Conservation (phyloP, 495 filamentous ascomycete genomes). For the Aspergillus coremiiformis region DNA sequence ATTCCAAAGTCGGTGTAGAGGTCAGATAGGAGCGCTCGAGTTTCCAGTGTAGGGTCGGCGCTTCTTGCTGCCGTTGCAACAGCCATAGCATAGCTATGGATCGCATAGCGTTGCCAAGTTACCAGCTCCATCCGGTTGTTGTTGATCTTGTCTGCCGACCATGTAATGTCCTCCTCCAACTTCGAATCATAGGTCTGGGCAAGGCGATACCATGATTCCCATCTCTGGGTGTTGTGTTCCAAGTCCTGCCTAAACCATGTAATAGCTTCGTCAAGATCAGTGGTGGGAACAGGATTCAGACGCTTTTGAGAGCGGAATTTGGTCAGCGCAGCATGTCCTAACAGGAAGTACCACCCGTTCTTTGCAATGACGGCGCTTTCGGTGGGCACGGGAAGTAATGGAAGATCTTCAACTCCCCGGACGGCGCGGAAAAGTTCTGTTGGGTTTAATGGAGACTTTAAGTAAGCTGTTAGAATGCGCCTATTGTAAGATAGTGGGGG, state of each 20-base stretch:
- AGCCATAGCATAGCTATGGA: slow-evolving; percentile 92
- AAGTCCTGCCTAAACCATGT: slow-evolving; percentile 79
- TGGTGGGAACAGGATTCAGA: slow-evolving; percentile 64
- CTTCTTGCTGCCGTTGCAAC: slow-evolving; percentile 62
- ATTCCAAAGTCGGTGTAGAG: slow-evolving; percentile 86
- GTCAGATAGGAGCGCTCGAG: slow-evolving; percentile 61
- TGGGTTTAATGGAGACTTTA: slow-evolving; percentile 76
- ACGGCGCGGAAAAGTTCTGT: slow-evolving; percentile 70
- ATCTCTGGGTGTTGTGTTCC: slow-evolving; percentile 73
- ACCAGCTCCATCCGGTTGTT: slow-evolving; percentile 69
- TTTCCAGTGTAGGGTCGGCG: slow-evolving; percentile 55
- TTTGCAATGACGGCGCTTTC: slow-evolving; percentile 57
- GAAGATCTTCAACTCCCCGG: slow-evolving; percentile 62
- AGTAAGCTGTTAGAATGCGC: slow-evolving; percentile 63
- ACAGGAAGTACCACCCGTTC: slow-evolving; percentile 87
- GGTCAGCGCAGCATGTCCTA: slow-evolving; percentile 79
- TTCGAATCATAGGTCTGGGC: slow-evolving; percentile 88
- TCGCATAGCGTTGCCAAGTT: slow-evolving; percentile 68
- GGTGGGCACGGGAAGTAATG: slow-evolving; percentile 42
- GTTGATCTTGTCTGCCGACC: slow-evolving; percentile 95
- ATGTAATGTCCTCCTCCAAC: slow-evolving; percentile 84
- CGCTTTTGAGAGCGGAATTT: slow-evolving; percentile 84
- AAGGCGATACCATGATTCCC: slow-evolving; percentile 95
- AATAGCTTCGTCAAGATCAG: slow-evolving; percentile 78
- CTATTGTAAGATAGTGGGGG: slow-evolving; percentile 66